phyloP scores from a whole-genome alignment of 305 asterid genomes.

The Fraxinus paxiana region DNA sequence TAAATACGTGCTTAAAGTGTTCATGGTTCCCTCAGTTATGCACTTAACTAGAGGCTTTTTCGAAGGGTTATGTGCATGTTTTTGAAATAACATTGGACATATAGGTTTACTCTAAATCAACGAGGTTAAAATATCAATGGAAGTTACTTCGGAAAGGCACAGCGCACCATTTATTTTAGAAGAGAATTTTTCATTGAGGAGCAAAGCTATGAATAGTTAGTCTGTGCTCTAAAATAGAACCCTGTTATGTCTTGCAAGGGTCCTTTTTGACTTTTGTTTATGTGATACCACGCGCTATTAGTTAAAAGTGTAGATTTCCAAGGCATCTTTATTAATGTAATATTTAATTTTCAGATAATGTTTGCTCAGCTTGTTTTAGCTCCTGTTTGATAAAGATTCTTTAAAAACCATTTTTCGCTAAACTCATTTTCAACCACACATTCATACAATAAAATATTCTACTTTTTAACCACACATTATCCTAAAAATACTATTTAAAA shows the following conservation, averaged over 20 bases:
- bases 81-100: background rate
- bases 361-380: background rate
- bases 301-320: background rate
- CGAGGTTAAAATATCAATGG: background rate
- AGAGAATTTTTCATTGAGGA: background rate
- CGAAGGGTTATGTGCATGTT: background rate
- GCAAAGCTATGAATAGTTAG: background rate
- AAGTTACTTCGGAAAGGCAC: background rate
- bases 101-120: background rate
- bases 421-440: background rate
- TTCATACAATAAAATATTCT: background rate
- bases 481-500: background rate
- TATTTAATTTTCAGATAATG: background rate
- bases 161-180: background rate
- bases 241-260: background rate
- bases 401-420: background rate
- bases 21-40: background rate
- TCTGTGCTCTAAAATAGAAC: background rate
- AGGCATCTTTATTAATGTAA: background rate
- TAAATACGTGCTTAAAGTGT: background rate
- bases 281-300: slow-evolving; percentile 1
- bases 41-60: background rate
- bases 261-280: background rate
- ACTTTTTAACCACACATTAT: background rate
- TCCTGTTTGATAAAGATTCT: background rate